Conservation (phyloP, 495 filamentous ascomycete genomes). For the Niebla homalea region DNA sequence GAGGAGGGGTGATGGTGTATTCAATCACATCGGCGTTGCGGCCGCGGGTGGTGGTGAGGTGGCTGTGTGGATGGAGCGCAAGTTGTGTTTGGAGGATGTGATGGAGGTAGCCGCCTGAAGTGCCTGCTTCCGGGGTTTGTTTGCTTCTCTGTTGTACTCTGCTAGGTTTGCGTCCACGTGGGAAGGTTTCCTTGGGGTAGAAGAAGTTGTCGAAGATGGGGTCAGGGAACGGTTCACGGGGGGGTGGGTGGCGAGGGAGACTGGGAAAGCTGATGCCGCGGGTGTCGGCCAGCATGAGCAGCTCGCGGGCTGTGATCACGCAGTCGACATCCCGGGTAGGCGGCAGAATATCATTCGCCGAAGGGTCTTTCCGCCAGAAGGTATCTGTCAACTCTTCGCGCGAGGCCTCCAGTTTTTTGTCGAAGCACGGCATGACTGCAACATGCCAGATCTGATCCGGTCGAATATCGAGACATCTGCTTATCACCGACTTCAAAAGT, state of each 20-base stretch:
- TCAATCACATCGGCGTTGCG: slow-evolving; percentile 86
- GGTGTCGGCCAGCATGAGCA: slow-evolving; percentile 73
- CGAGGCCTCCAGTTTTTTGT: slow-evolving; percentile 96
- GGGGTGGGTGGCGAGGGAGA: slow-evolving; percentile 42
- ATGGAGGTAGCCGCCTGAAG: slow-evolving; percentile 79
- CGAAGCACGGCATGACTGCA: slow-evolving; percentile 95
- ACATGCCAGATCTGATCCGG: slow-evolving; percentile 84
- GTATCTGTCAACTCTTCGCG: slow-evolving; percentile 79
- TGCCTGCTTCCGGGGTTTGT: slow-evolving; percentile 41
- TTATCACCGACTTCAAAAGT: slow-evolving; percentile 71
- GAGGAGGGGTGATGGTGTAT: slow-evolving; percentile 44
- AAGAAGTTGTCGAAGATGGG: slow-evolving; percentile 53
- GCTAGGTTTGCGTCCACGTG: neutral
- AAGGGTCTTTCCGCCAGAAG: slow-evolving; percentile 42
- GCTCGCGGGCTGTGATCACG: slow-evolving; percentile 88
- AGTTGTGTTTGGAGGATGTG: slow-evolving; percentile 65
- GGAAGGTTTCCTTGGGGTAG: slow-evolving; percentile 33
- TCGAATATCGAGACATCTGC: slow-evolving; percentile 51
- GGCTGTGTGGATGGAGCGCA: slow-evolving; percentile 51
- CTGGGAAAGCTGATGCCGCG: slow-evolving; percentile 58
- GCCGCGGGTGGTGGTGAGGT: slow-evolving; percentile 55
- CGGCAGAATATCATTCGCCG: slow-evolving; percentile 11
- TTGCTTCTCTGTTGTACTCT: slow-evolving; percentile 9
- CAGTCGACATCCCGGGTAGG: slow-evolving; percentile 85
- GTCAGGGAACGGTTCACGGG: slow-evolving; percentile 50